A percentile compares a stretch with the other conserved stretches of the same genome.
These are phyloP conservation scores for Cavenderia fasciculata DNA, from an alignment of 78 protist species.

Conservation along the genomic window DNA sequence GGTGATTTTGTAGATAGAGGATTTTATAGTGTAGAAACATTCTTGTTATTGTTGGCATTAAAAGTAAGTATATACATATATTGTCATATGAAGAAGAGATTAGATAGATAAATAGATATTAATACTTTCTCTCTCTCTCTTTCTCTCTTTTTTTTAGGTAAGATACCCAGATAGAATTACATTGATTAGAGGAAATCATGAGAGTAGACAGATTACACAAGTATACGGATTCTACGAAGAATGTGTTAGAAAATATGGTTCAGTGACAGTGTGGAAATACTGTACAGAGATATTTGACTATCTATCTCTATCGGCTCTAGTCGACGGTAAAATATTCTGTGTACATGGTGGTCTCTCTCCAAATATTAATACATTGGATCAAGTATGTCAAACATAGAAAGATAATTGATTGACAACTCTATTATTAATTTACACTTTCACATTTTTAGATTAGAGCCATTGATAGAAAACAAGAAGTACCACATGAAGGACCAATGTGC, in stretches of 20 bases:
- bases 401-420: too few species aligned
- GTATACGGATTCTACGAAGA: constrained; percentile 99
- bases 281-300: constrained; percentile 99
- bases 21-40: constrained; percentile 97
- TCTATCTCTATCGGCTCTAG: constrained; percentile 95
- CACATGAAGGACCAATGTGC: constrained; percentile 99
- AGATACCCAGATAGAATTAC: constrained; percentile 97
- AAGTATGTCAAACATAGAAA: constrained; percentile 67
- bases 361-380: constrained; percentile 92
- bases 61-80: constrained; percentile 92
- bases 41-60: constrained; percentile 96
- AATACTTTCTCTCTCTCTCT: neutral
- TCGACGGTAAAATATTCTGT: constrained; percentile 95
- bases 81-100: neutral
- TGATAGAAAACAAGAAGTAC: constrained; percentile 98
- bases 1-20: constrained; percentile 99
- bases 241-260: constrained; percentile 98
- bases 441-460: constrained; percentile 93
- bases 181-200: constrained; percentile 99
- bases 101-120: neutral
- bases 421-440: neutral
- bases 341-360: constrained; percentile 99
- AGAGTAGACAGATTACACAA: constrained; percentile 99
- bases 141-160: constrained; percentile 28
- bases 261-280: constrained; percentile 98